Evolutionary conservation across 1,284 basidiomycete genomes (phyloP).

Genomic region (Microbotryum silenes-acaulis): DNA sequence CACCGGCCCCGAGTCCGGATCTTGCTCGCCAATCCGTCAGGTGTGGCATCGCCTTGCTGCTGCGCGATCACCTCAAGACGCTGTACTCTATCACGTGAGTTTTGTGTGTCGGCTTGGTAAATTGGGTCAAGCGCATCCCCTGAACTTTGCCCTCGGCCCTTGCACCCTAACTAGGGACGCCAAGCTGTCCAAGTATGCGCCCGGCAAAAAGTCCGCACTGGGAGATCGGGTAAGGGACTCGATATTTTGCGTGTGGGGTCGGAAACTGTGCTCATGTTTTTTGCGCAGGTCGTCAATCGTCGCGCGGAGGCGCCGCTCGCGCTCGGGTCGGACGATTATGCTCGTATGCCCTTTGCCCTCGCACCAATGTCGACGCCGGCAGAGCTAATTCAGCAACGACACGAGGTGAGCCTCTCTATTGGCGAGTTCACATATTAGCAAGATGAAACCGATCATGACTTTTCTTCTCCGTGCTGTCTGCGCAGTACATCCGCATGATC

Average conservation of each 20-base stretch:
- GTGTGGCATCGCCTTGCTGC: slow-evolving; percentile 67
- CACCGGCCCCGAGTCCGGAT: slow-evolving; percentile 1
- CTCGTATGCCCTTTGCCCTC: slow-evolving; percentile 58
- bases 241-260: neutral
- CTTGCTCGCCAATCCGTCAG: slow-evolving; percentile 54
- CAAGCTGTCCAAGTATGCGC: too few species aligned
- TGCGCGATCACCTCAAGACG: slow-evolving; percentile 72
- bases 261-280: slow-evolving; percentile 12
- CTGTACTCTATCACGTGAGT: slow-evolving; percentile 74
- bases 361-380: slow-evolving; percentile 52
- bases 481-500: slow-evolving; percentile 6
- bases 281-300: slow-evolving; percentile 36
- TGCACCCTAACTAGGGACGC: neutral
- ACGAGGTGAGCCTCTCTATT: slow-evolving; percentile 45
- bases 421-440: too few species aligned
- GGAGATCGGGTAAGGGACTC: too few species aligned
- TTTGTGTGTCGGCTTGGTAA: slow-evolving; percentile 36
- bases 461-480: neutral
- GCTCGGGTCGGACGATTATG: slow-evolving; percentile 46
- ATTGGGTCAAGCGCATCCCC: slow-evolving; percentile 63
- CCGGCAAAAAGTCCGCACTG: neutral
- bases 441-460: too few species aligned
- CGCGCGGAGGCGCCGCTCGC: slow-evolving; percentile 51
- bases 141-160: neutral
- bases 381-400: slow-evolving; percentile 54